A percentile compares a stretch with the other conserved stretches of the same genome.
phyloP scores from a whole-genome alignment of 164 flowering plant species.

The Tinospora cordifolia region DNA sequence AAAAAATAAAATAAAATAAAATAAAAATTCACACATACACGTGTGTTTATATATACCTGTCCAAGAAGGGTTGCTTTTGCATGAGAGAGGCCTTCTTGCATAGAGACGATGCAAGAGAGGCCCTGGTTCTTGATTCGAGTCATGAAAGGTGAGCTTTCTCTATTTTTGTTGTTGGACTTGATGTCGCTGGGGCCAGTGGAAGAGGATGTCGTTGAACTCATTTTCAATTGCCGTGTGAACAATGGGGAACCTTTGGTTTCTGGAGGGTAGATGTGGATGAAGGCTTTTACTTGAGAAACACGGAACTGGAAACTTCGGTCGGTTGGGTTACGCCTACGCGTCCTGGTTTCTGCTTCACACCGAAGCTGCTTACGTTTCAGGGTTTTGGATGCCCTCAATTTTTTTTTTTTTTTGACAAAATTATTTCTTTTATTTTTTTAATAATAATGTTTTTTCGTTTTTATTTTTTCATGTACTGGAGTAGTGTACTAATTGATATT shows the following conservation, averaged over 20 bases:
- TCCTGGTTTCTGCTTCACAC: neutral
- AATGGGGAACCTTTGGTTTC: no score
- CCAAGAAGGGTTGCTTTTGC: constrained; percentile 31
- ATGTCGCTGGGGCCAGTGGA: no score
- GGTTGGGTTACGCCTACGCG: neutral
- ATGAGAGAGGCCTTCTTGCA: constrained; percentile 26
- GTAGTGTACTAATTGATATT: no score
- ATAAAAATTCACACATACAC: neutral
- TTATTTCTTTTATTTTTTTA: no score
- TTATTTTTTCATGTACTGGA: no score
- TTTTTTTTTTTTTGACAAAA: no score
- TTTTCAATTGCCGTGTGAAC: neutral
- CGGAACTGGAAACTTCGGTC: neutral
- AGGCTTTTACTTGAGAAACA: neutral
- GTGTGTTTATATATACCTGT: constrained; percentile 15
- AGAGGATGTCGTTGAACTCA: neutral
- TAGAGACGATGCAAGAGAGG: constrained; percentile 22
- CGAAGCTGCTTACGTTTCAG: neutral
- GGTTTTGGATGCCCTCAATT: no score
- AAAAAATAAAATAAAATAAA: neutral
- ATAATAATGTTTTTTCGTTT: no score
- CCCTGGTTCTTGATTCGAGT: constrained; percentile 23
- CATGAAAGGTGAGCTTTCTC: constrained; percentile 5
- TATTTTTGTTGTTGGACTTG: neutral
- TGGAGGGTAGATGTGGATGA: neutral